Evolutionary conservation across 192 early-diverging fungal species (phyloP).

Genomic region (Mycoemilia scoparia): DNA sequence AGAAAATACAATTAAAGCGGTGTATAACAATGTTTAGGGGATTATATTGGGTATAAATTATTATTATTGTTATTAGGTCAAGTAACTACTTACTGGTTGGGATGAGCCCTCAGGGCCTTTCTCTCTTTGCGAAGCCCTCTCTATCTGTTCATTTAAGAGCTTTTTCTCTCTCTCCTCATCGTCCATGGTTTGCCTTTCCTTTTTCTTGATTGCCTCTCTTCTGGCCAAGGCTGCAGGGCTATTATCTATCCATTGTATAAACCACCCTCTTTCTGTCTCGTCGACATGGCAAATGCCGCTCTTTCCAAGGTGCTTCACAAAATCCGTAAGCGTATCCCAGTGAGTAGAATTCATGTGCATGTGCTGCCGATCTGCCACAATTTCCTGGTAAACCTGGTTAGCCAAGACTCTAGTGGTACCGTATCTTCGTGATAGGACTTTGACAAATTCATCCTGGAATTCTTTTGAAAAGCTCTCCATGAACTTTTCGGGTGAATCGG

Average conservation of each 20-base stretch:
- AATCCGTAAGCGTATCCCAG: conserved; percentile 82
- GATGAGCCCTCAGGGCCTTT: too few relatives aligned
- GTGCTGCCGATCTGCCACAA: conserved; percentile 77
- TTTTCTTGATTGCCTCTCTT: conserved; percentile 53
- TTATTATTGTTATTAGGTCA: too few relatives aligned
- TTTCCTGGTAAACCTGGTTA: conserved; percentile 96
- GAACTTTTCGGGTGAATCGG: conserved; percentile 58
- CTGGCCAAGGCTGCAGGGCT: conserved; percentile 67
- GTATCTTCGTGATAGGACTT: conserved; percentile 61
- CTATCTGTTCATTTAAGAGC: conserved; percentile 68
- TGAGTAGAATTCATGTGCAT: conserved; percentile 91
- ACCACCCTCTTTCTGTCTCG: conserved; percentile 79
- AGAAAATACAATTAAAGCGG: too few relatives aligned
- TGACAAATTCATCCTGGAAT: conserved; percentile 70
- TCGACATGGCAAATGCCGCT: conserved; percentile 72
- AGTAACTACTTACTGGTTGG: too few relatives aligned
- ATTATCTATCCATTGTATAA: conserved; percentile 80
- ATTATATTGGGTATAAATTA: too few relatives aligned
- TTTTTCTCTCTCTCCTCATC: conserved; percentile 72
- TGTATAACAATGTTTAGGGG: too few relatives aligned
- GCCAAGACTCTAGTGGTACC: conserved; percentile 67
- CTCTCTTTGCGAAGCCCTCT: too few relatives aligned
- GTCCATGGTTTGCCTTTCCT: conserved; percentile 60
- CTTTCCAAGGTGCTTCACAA: conserved; percentile 67
- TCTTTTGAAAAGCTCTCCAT: conserved; percentile 56